Evolutionary conservation across 306 rosid species (phyloP), one percentile per base, ranked within the genome.

Genomic region (Sechiopsis laciniata): DNA sequence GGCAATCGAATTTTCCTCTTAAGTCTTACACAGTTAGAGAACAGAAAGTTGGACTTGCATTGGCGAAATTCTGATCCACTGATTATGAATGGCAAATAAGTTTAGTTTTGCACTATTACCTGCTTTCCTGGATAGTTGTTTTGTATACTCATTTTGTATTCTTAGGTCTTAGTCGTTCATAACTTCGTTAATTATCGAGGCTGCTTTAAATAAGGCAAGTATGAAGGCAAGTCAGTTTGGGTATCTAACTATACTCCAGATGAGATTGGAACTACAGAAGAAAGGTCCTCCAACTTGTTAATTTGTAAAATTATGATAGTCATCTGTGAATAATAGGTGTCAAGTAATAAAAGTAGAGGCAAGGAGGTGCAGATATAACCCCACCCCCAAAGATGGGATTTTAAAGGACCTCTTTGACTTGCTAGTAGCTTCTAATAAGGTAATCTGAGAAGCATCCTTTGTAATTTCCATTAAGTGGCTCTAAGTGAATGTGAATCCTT

Each of bases 11-110:
- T 2, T 52, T 35, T 7, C 29, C 51, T 50, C 17, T 22, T 11
- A 11, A 40, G 35, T 42, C 35, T 19, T 42, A 5, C 45, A 65
- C n/a, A 10, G 54, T 11, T 65, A 13, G 54, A 42, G 71, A 40
- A 11, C n/a, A 20, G 32, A 15, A 66, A 66, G 53, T 66, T 66
- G 55, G 53, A 66, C 13, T 17, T 20, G 32, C 15, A 11, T 7
- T 67, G 51, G 72, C 37, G 35, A 67, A 67, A 20, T 45, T 67
- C 37, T 19, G 55, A 20, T 17, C 55, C 55, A 66, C 54, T 66
- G 54, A 15, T 20, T 11, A 11, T 45, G 35, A 67, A 67, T 45
- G 32, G 32, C 55, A 21, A 66, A 66, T 52, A 19, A 45, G 10
- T 64, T 2, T 10, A 45, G 72, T 67, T 20, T 67, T 32, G 9